Evolutionary conservation across 495 filamentous ascomycete genomes (phyloP), one percentile per base, ranked within the genome.

Genomic region (Rhypophila decipiens): DNA sequence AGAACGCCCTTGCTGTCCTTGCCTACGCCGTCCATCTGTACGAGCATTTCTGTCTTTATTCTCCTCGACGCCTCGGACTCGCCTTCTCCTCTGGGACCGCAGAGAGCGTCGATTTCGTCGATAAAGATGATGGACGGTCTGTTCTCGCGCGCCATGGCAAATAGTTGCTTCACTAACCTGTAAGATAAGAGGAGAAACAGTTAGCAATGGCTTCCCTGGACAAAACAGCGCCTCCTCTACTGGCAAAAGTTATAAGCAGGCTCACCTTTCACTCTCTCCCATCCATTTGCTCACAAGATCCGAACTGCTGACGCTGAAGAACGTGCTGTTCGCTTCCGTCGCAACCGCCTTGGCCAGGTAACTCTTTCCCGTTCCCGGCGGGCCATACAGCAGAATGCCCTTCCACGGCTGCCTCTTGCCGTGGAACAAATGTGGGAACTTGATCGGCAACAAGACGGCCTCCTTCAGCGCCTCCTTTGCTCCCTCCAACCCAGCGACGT

Each of bases 61-160:
- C 93, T 84, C 44, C 93, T 81, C 21, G 90, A 96, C 2, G 93
- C 93, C 74, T 99, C 93, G 1, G 88, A 95, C 69, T 99, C 93
- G 59, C 93, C 93, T 75, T 99, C 93, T 49, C 94, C 94, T 56
- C 93, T 80, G 2, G 93, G 91, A 2, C 94, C 93, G 59, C 94
- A 97, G 20, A 99, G 80, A 3, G 93, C 93, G 64, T 99, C 93
- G 56, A 99, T 88, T 69, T 99, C 93, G 65, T 99, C 93, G 64
- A 99, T 97, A 70, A 99, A 99, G 66, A 99, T 96, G 61, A 99
- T 97, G 5, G 90, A 90, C 0, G 93, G 93, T 56, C 88, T 96
- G 68, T 97, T 99, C 64, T 99, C 93, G 60, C 93, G 85, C 1
- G 93, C 93, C 88, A 99, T 95, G 50, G 84, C 88, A 71, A 98